Percentiles rank a stretch among this genome's conserved stretches.
phyloP scores from a whole-genome alignment of 305 asterid species.

The Fraxinus sp. region DNA sequence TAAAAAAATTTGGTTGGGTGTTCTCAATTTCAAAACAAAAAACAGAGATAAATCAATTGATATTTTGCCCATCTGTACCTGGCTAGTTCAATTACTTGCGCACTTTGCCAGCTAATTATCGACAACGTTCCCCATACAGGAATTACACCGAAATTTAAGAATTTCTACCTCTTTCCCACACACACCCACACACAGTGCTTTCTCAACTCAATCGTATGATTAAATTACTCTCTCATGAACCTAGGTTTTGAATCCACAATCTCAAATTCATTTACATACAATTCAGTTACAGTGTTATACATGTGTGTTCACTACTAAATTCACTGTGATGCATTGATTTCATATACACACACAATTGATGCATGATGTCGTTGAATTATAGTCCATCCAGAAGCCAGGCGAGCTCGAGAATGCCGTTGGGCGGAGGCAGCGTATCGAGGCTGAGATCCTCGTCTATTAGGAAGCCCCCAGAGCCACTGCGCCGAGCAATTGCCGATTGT shows the following conservation, averaged over 20 bases:
- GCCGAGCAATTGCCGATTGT: conserved; percentile 93
- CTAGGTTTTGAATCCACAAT: background rate
- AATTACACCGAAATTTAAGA: background rate
- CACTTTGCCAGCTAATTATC: background rate
- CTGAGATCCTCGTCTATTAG: conserved; percentile 80
- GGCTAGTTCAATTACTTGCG: background rate
- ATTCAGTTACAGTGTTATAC: background rate
- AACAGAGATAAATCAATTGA: no score
- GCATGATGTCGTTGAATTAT: conserved; percentile 52
- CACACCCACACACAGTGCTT: background rate
- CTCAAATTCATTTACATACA: background rate
- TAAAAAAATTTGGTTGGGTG: no score
- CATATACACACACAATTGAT: background rate
- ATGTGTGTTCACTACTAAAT: background rate
- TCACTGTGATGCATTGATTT: background rate
- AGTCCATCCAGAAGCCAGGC: conserved; percentile 76
- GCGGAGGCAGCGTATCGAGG: conserved; percentile 60
- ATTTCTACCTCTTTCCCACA: conserved; percentile 6
- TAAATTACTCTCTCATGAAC: background rate
- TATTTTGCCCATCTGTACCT: no score
- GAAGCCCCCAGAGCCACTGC: conserved; percentile 99
- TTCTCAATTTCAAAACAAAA: no score
- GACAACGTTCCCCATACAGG: background rate
- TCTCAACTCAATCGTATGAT: conserved; percentile 8
- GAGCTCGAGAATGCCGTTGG: conserved; percentile 73